Percentiles rank a stretch among this genome's conserved stretches.
These are phyloP conservation scores for Erysimum pusillum DNA, from an alignment of 441 rosid genomes.

Conservation along the genomic window DNA sequence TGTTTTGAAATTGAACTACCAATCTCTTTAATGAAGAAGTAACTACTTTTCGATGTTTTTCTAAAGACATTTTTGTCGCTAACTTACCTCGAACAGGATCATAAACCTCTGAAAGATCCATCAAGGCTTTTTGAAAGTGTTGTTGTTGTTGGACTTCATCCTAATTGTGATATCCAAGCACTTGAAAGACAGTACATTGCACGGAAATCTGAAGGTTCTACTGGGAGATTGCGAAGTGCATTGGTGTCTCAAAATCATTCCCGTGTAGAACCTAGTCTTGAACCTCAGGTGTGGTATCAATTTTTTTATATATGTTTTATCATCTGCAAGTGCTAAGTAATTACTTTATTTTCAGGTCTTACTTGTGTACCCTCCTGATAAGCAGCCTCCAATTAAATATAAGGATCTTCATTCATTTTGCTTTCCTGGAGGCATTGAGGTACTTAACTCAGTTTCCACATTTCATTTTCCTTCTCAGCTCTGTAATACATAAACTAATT, in stretches of 20 bases:
- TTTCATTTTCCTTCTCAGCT: slow-evolving; percentile 1
- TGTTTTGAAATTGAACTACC: neutral
- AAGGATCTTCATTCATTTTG: slow-evolving; percentile 95
- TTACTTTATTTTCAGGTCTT: slow-evolving; percentile 65
- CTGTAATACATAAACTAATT: neutral
- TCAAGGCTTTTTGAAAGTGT: slow-evolving; percentile 91
- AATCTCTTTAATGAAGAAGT: neutral
- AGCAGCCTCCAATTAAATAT: slow-evolving; percentile 78
- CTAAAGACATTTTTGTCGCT: slow-evolving; percentile 36
- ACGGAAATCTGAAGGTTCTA: slow-evolving; percentile 69
- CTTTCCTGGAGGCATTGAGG: slow-evolving; percentile 98
- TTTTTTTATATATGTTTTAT: neutral
- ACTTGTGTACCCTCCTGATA: slow-evolving; percentile 92
- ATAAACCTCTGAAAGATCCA: slow-evolving; percentile 81
- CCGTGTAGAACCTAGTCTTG: slow-evolving; percentile 80
- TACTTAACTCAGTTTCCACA: slow-evolving; percentile 35
- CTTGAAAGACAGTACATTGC: slow-evolving; percentile 73
- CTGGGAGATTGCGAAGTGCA: slow-evolving; percentile 66
- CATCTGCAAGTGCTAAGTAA: slow-evolving; percentile 27
- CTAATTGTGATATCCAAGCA: slow-evolving; percentile 85
- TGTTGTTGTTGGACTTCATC: slow-evolving; percentile 96
- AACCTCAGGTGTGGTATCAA: slow-evolving; percentile 76
- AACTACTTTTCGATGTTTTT: slow-evolving; percentile 4
- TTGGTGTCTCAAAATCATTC: slow-evolving; percentile 69
- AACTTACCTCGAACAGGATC: slow-evolving; percentile 69